Base-by-base conservation (phyloP, 2,329 filamentous ascomycete genomes). In the Fusarium bactridioides region DNA sequence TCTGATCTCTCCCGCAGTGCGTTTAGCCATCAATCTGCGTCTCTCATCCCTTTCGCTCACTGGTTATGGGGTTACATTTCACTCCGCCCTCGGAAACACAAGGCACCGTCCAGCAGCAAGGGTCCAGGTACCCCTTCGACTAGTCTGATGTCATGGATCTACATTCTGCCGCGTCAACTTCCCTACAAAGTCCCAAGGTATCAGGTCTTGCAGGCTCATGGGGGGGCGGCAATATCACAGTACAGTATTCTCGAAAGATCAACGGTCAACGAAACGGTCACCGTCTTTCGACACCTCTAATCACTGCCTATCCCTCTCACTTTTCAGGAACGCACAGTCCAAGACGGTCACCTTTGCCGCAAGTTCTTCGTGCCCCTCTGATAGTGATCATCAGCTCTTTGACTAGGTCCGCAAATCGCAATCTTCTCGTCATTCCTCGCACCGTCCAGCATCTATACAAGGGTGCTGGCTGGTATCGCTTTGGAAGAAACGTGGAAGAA, bases 141-240 rank as follows among this genome's bases (percentile, higher is more conserved):
- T 70, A 61, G 67, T 70, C 71, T 79, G 78, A 79, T 80, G 78
- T 79, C 78, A 80, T 79, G 76, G 78, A 80, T 79, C 78, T 78
- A 66, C 78, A 73, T 29, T 47, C 43, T 65, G 67, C 66, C 62
- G 70, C 64, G 65, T 72, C 60, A 47, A 74, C 64, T 53, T 69
- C 58, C 50, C 38, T 64, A 41, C 65, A 51, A 33, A 33, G 51
- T 51, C 41, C 44, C 61, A 21, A 51, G 54, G 59, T 29, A 43
- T 41, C 43, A 62, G 70, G 61, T 45, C 61, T 61, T 40, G 33
- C 58, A 54, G 45, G 60, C 48, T 25, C 48, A 64, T 61, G 55
- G 45, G 31, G 13, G 31, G 31, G 43, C 62, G 54, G 64, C 51
- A 60, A 38, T 45, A 53, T 37, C 55, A 43, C 12, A 13, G 38